phyloP scores from a whole-genome alignment of 169 alveolate species.

The Plasmodium billcollinsi region DNA sequence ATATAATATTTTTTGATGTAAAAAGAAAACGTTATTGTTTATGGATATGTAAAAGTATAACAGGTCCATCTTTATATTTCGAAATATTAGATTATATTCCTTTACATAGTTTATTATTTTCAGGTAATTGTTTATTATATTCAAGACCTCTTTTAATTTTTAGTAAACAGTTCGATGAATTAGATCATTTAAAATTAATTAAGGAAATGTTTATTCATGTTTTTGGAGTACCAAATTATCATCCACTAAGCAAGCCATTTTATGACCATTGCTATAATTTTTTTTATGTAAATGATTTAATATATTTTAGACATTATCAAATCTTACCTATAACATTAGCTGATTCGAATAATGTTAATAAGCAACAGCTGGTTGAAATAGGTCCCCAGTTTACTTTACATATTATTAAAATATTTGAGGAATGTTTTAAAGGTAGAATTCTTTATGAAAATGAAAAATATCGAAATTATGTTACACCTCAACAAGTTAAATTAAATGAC shows the following conservation, averaged over 20 bases:
- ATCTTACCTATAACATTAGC: slow-evolving; percentile 85
- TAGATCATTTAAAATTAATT: slow-evolving; percentile 81
- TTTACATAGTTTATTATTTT: slow-evolving; percentile 77
- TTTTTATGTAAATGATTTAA: slow-evolving; percentile 89
- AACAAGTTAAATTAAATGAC: slow-evolving; percentile 29
- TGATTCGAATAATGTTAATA: slow-evolving; percentile 86
- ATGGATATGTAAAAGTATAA: slow-evolving; percentile 96
- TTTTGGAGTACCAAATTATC: slow-evolving; percentile 95
- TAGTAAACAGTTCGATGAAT: slow-evolving; percentile 88
- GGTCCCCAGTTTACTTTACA: slow-evolving; percentile 81
- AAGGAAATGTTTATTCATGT: slow-evolving; percentile 83
- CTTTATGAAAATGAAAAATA: slow-evolving; percentile 52
- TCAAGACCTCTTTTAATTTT: slow-evolving; percentile 96
- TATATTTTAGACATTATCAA: slow-evolving; percentile 95
- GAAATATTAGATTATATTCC: slow-evolving; percentile 89
- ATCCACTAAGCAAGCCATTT: slow-evolving; percentile 97
- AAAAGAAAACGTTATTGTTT: slow-evolving; percentile 92
- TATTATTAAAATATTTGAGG: slow-evolving; percentile 64
- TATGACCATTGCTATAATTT: slow-evolving; percentile 95
- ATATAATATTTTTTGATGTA: slow-evolving; percentile 93
- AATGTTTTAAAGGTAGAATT: slow-evolving; percentile 65
- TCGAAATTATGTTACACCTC: slow-evolving; percentile 33
- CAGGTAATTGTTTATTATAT: slow-evolving; percentile 96
- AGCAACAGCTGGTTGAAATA: slow-evolving; percentile 89
- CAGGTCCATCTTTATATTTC: slow-evolving; percentile 97